Conservation (phyloP, 768 basidiomycete species). For the Boletellus emodensis region DNA sequence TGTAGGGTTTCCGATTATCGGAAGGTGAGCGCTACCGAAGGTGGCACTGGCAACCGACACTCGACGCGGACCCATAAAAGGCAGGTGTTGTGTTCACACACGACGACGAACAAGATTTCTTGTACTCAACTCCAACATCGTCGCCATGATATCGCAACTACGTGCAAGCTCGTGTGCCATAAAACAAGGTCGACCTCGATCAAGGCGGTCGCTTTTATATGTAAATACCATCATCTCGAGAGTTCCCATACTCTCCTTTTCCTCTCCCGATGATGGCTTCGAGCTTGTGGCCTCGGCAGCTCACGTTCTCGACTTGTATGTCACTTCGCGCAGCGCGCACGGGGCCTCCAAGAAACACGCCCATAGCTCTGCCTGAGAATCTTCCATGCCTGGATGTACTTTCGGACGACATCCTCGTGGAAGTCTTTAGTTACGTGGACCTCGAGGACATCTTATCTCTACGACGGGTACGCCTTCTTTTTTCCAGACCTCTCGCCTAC, state of each 20-base stretch:
- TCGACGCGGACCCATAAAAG: not conserved
- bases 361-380: constrained; percentile 17
- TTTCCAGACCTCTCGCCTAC: not conserved
- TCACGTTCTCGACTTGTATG: constrained; percentile 19
- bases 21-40: no score
- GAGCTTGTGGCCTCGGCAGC: constrained; percentile 18
- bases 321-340: constrained; percentile 8
- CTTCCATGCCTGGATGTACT: constrained; percentile 30
- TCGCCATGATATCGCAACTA: constrained; percentile 22
- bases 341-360: constrained; percentile 25
- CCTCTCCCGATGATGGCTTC: constrained; percentile 21
- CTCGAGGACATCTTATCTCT: constrained; percentile 36
- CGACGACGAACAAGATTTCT: constrained; percentile 15
- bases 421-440: constrained; percentile 34
- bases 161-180: constrained; percentile 2
- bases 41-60: no score
- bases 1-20: no score
- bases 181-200: constrained; percentile 21
- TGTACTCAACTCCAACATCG: constrained; percentile 18
- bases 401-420: constrained; percentile 39
- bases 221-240: constrained; percentile 16
- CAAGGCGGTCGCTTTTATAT: constrained; percentile 11
- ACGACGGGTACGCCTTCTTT: constrained; percentile 30
- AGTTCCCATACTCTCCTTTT: constrained; percentile 1
- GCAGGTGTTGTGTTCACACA: constrained; percentile 24